phyloP scores from a whole-genome alignment of 2,329 filamentous ascomycete species.

The Alternaria sp. region DNA sequence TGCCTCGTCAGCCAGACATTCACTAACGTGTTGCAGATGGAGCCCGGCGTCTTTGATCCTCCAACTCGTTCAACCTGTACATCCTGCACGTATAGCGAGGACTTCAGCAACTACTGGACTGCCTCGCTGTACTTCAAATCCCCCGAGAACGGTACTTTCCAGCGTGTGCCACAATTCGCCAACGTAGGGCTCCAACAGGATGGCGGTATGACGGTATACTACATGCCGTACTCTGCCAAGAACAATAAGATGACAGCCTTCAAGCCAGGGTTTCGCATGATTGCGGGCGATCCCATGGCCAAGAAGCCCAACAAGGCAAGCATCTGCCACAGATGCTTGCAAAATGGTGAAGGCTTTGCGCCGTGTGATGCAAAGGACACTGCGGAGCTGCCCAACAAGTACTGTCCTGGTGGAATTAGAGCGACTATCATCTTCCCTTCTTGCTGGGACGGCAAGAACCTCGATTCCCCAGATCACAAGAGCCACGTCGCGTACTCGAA shows the following conservation, averaged over 20 bases:
- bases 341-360: constrained; percentile 29
- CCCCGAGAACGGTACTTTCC: constrained; percentile 44
- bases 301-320: constrained; percentile 33
- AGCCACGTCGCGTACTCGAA: constrained; percentile 71
- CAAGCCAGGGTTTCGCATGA: constrained; percentile 40
- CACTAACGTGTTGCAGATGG: constrained; percentile 34
- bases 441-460: constrained; percentile 71
- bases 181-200: constrained; percentile 42
- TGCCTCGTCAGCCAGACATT: not conserved
- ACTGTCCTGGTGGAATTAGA: constrained; percentile 79
- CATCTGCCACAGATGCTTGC: constrained; percentile 44
- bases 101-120: constrained; percentile 46
- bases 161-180: constrained; percentile 42
- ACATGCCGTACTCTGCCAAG: constrained; percentile 73
- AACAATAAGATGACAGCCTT: constrained; percentile 48
- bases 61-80: constrained; percentile 39
- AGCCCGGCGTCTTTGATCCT: constrained; percentile 36
- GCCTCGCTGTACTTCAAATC: constrained; percentile 44
- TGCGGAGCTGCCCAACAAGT: constrained; percentile 64
- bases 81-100: constrained; percentile 41
- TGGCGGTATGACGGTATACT: constrained; percentile 65
- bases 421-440: constrained; percentile 75
- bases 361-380: constrained; percentile 38
- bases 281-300: constrained; percentile 35
- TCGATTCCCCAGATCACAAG: constrained; percentile 64